These are phyloP conservation scores for Tuber borchii DNA, from an alignment of 495 filamentous ascomycete species.

Conservation along the genomic window DNA sequence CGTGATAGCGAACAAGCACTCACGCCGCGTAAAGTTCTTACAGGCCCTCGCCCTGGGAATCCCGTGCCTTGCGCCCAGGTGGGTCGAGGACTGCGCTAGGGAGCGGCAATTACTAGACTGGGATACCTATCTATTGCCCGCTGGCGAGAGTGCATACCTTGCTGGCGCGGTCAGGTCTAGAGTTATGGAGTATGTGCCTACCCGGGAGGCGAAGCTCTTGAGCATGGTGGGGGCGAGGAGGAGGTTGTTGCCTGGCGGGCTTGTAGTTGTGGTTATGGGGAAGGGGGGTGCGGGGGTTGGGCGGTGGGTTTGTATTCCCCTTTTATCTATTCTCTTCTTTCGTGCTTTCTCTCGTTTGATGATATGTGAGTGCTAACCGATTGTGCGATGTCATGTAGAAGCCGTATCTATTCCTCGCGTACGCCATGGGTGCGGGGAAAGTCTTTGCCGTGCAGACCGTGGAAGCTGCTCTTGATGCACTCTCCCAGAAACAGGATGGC, in stretches of 20 bases:
- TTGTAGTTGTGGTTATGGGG: conserved; percentile 69
- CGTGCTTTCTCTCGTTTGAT: background rate
- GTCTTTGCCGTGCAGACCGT: conserved; percentile 58
- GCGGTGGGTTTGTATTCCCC: conserved; percentile 46
- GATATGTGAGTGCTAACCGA: background rate
- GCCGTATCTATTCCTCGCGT: conserved; percentile 65
- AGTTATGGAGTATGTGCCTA: conserved; percentile 54
- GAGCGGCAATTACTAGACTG: conserved; percentile 60
- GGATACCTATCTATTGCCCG: conserved; percentile 74
- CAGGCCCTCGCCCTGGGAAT: conserved; percentile 87
- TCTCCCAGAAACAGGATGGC: conserved; percentile 41
- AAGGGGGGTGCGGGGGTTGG: conserved; percentile 57
- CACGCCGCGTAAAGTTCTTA: conserved; percentile 86
- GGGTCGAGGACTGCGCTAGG: conserved; percentile 68
- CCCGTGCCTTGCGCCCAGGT: conserved; percentile 72
- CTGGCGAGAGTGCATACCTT: conserved; percentile 71
- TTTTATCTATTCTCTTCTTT: conserved; percentile 19
- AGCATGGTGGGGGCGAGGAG: conserved; percentile 54
- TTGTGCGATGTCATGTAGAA: conserved; percentile 41
- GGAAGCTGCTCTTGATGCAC: conserved; percentile 1
- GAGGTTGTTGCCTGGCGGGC: conserved; percentile 58
- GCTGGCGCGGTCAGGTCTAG: conserved; percentile 72
- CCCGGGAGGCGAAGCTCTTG: conserved; percentile 52
- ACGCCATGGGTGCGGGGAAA: conserved; percentile 64
- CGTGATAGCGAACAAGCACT: conserved; percentile 79